Evolutionary conservation across 331 rosid species (phyloP), one percentile per base, ranked within the genome.

Genomic region (Telfairia occidentalis): DNA sequence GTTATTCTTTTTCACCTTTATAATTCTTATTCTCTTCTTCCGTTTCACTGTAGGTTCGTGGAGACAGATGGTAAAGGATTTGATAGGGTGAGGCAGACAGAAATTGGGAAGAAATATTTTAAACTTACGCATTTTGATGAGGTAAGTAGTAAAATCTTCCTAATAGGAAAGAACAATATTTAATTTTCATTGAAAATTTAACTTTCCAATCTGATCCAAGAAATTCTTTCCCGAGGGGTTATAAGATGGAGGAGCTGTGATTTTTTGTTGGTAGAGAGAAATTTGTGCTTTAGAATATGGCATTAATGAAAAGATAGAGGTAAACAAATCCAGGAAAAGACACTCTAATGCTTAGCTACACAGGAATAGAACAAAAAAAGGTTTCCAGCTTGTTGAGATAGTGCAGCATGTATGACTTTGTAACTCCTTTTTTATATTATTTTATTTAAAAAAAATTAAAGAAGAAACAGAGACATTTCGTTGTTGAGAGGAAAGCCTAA

Each of bases 21-120:
- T 52, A 29, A 69, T 26, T 45, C 55, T 45, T 70, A 26, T 46
- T 70, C 9, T 70, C n/a, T 69, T 32, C 46, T 16, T 46, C 26
- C 24, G 40, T 79, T 71, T 79, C 57, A 37, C 82, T 80, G 66
- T 82, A 95, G 99, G 80, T 95, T 95, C 82, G 99, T 92, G 79
- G 99, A 95, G 79, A 92, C 99, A 26, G 99, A 95, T 73, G 99
- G 98, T 78, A 87, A 86, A 84, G 99, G 83, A 76, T 95, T 79
- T 63, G 99, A 95, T 78, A 85, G 95, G 83, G 99, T 95, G 78
- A 90, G 99, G 87, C 86, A 78, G 75, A 92, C 99, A 57, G 99
- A 95, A 81, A 95, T 95, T 43, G 99, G 99, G 73, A 95, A 95
- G 87, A 95, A 95, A 75, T 5, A 90, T 85, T 89, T 95, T 86